phyloP scores from a whole-genome alignment of 257 asterid genomes.

The Fraxinus quadrangulata region DNA sequence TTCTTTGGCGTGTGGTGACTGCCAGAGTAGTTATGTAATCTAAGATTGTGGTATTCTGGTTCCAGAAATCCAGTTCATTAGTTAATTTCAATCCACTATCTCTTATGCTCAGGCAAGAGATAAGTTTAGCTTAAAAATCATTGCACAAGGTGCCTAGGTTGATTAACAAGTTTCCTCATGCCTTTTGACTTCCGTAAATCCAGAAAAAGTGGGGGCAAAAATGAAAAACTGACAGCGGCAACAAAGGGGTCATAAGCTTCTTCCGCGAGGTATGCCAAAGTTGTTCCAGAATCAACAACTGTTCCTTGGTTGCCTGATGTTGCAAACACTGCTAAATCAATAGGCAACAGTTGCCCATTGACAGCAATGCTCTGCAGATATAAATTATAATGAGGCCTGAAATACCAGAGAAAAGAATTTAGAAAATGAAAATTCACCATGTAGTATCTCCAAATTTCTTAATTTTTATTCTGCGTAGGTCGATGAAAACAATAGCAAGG shows the following conservation, averaged over 20 bases:
- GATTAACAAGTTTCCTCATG: neutral
- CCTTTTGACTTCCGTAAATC: constrained; percentile 10
- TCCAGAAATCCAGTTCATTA: neutral
- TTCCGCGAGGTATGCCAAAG: constrained; percentile 75
- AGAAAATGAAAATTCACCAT: constrained; percentile 13
- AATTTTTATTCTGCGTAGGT: constrained; percentile 18
- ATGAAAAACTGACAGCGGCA: constrained; percentile 60
- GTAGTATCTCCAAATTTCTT: constrained; percentile 7
- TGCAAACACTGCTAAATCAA: constrained; percentile 71
- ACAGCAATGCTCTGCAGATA: constrained; percentile 77
- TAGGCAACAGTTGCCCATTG: constrained; percentile 67
- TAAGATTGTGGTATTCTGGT: constrained; percentile 3
- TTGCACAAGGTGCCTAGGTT: neutral
- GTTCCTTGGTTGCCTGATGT: constrained; percentile 76
- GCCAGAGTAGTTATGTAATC: neutral
- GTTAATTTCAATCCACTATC: constrained; percentile 4
- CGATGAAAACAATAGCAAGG: constrained; percentile 15
- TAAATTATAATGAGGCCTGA: constrained; percentile 87
- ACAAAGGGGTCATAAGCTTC: constrained; percentile 86
- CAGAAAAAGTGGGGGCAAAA: constrained; percentile 15
- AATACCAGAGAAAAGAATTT: constrained; percentile 25
- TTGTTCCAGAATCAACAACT: constrained; percentile 88
- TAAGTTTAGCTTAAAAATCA: neutral
- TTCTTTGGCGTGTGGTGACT: neutral
- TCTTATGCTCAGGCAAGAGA: neutral